Evolutionary conservation across 140 eudicot species (phyloP), one percentile per base, ranked within the genome.

Genomic region (Bidens hawaiensis): DNA sequence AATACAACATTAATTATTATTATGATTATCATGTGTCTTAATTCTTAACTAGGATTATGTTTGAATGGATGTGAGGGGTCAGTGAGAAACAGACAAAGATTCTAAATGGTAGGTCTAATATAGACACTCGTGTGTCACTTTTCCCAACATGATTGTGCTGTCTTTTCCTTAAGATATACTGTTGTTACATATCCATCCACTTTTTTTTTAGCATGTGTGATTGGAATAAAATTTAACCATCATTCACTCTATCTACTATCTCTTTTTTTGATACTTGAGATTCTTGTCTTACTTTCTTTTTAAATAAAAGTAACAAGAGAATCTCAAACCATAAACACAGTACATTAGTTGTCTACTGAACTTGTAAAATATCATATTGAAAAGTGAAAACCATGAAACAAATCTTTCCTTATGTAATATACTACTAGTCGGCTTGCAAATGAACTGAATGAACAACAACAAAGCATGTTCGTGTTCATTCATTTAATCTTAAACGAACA

Each of bases 21-120:
- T 34, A 34, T 33, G 9, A 1, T 4, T 33, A 33, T n/a, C n/a
- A n/a, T 33, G 9, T 36, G 12, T 11, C 10, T 12, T 38, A 38
- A 12, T 38, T 43, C 25, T 67, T 68, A 21, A n/a, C 18, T 34
- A 43, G 12, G 30, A 45, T 30, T 19, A 47, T 59, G 43, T 49
- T 36, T 47, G 30, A 18, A 30, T 46, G 45, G 10, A 30, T 64
- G n/a, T n/a, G n/a, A n/a, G n/a, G 50, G 85, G 61, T 75, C n/a
- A 64, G 30, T 40, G 17, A 25, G 72, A 60, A 71, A 27, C 38
- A 71, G 77, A 85, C 95, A 79, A 77, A 78, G 56, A 82, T 78
- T 81, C 93, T n/a, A n/a, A 78, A 78, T 50, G 50, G 85, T 75
- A 89, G 87, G 71, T 90, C 81, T 64, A 48, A 52, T 30, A 77